Evolutionary conservation across 495 filamentous ascomycete species (phyloP).

Genomic region (Niebla homalea): DNA sequence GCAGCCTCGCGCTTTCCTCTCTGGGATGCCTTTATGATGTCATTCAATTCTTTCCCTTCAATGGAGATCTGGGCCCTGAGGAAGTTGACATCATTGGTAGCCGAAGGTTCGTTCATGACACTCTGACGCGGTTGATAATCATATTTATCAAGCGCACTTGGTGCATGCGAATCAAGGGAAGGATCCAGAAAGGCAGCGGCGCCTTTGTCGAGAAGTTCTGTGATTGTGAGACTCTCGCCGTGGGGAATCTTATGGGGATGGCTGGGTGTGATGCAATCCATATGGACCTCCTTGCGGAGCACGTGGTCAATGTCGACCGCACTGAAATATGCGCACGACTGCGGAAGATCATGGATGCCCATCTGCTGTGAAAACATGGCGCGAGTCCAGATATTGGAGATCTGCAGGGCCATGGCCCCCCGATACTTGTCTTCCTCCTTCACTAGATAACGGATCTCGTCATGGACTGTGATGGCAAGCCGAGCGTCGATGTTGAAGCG

Average conservation of each 20-base stretch:
- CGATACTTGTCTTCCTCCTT: conserved; percentile 76
- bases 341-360: conserved; percentile 87
- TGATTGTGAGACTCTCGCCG: conserved; percentile 76
- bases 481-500: conserved; percentile 74
- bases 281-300: conserved; percentile 90
- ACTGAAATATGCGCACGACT: conserved; percentile 88
- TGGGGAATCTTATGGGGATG: conserved; percentile 66
- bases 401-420: conserved; percentile 78
- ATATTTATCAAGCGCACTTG: conserved; percentile 41
- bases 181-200: conserved; percentile 50
- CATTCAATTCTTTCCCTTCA: conserved; percentile 57
- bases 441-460: conserved; percentile 92
- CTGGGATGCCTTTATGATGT: conserved; percentile 50
- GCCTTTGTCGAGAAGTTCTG: conserved; percentile 56
- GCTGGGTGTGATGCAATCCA: conserved; percentile 90
- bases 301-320: conserved; percentile 90
- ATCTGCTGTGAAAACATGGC: conserved; percentile 96
- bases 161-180: conserved; percentile 38
- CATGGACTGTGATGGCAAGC: conserved; percentile 87
- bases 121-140: conserved; percentile 57
- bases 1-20: conserved; percentile 14
- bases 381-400: conserved; percentile 92
- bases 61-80: conserved; percentile 73
- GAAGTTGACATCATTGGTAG: conserved; percentile 44
- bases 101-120: conserved; percentile 58